These are phyloP conservation scores for Chaetomium olivaceum DNA, from an alignment of 2,329 filamentous ascomycete genomes.

Conservation along the genomic window DNA sequence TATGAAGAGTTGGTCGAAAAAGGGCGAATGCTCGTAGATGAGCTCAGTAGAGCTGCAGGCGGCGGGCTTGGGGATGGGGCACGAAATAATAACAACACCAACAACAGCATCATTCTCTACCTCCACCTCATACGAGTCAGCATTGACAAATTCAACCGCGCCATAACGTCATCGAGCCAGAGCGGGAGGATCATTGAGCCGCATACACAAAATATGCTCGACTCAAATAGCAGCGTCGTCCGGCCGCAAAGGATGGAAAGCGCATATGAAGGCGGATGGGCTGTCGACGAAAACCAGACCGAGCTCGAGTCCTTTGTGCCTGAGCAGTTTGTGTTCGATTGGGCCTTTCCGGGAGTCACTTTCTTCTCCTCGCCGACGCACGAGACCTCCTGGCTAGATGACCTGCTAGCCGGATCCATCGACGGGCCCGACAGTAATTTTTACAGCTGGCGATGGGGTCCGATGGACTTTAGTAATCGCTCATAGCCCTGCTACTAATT, in stretches of 20 bases:
- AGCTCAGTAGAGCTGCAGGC: conserved; percentile 8
- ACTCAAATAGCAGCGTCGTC: too few relatives aligned
- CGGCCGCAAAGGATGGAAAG: background rate
- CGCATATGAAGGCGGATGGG: background rate
- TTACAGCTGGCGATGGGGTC: conserved; percentile 6
- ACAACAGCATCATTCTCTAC: background rate
- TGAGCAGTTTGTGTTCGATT: conserved; percentile 14
- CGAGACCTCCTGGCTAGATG: conserved; percentile 12
- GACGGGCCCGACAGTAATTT: conserved; percentile 1
- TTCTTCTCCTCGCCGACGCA: conserved; percentile 10
- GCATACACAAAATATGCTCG: too few relatives aligned
- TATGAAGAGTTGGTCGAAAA: background rate
- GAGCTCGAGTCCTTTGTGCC: conserved; percentile 14
- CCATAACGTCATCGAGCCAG: background rate
- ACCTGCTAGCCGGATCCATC: background rate
- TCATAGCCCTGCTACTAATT: too few relatives aligned
- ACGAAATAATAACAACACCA: background rate
- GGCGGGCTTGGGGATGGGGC: background rate
- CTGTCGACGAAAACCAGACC: background rate
- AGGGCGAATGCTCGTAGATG: background rate
- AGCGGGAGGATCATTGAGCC: too few relatives aligned
- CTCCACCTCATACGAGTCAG: conserved; percentile 11
- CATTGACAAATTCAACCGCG: conserved; percentile 10
- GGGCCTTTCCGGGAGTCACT: conserved; percentile 7
- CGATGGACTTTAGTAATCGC: background rate